Evolutionary conservation across 2,329 filamentous ascomycete species (phyloP).

Genomic region (Ambrosiella xylebori): DNA sequence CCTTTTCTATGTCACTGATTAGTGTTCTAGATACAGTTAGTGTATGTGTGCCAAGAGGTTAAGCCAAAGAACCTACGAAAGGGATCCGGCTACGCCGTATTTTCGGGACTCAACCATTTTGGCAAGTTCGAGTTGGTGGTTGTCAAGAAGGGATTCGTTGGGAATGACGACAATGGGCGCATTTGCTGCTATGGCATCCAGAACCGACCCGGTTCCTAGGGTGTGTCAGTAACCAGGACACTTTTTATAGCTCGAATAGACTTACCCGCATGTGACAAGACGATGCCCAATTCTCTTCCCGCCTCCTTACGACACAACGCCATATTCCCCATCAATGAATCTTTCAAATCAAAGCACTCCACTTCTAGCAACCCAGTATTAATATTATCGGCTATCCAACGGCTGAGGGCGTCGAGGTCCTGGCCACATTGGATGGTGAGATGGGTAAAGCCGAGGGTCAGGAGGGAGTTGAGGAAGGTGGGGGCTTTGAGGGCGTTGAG

Average conservation of each 20-base stretch:
- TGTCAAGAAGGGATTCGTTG: constrained; percentile 65
- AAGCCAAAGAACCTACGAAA: constrained; percentile 1
- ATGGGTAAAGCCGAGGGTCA: constrained; percentile 44
- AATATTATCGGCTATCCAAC: constrained; percentile 7
- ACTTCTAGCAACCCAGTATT: constrained; percentile 16
- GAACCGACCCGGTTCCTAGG: constrained; percentile 71
- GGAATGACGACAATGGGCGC: constrained; percentile 77
- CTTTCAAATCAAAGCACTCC: constrained; percentile 17
- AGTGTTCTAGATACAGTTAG: neutral
- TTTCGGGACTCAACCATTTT: constrained; percentile 40
- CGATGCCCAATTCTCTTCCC: constrained; percentile 41
- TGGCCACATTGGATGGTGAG: constrained; percentile 69
- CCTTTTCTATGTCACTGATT: neutral
- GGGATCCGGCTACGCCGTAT: constrained; percentile 7
- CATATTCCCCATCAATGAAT: constrained; percentile 8
- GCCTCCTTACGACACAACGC: constrained; percentile 3
- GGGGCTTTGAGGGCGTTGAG: constrained; percentile 46
- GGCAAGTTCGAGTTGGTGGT: constrained; percentile 83
- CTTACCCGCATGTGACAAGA: constrained; percentile 80
- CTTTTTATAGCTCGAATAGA: constrained; percentile 10
- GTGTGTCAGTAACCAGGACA: neutral
- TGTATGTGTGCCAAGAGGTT: neutral
- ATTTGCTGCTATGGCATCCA: constrained; percentile 60
- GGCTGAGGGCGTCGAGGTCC: constrained; percentile 38
- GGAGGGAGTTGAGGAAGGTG: constrained; percentile 45